phyloP scores from a whole-genome alignment of 75 land plant species.

The Pinus taeda region DNA sequence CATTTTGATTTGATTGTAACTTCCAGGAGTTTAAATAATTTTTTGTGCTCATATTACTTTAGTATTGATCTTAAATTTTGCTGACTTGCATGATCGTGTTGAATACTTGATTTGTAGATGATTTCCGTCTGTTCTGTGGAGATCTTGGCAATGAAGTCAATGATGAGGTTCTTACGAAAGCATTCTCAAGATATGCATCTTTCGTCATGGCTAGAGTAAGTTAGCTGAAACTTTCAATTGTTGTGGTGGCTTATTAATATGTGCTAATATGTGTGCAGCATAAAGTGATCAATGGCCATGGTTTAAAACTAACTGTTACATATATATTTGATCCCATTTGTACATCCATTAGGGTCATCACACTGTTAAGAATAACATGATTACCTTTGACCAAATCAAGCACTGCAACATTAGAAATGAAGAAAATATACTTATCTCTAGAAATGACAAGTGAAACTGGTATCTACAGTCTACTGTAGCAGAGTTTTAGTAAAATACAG shows the following conservation, averaged over 20 bases:
- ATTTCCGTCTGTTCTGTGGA: slow-evolving; percentile 95
- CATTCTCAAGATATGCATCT: slow-evolving; percentile 87
- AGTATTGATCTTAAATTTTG: neutral
- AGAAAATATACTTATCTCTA: no score
- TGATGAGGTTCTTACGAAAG: slow-evolving; percentile 95
- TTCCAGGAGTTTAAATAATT: neutral
- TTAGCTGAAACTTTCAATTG: neutral
- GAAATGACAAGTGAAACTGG: no score
- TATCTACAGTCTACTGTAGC: no score
- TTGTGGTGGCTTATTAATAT: neutral
- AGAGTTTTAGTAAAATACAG: no score
- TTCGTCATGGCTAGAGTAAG: slow-evolving; percentile 97
- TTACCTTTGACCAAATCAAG: no score
- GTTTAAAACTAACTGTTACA: neutral
- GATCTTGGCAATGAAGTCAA: slow-evolving; percentile 99
- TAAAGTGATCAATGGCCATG: neutral
- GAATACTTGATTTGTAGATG: slow-evolving; percentile 59
- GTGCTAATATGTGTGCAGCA: neutral
- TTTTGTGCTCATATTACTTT: neutral
- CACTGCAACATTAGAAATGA: no score
- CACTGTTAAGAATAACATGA: no score
- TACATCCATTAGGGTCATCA: no score
- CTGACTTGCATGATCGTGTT: neutral
- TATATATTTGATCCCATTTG: neutral
- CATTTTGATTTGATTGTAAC: neutral